Percentiles rank a stretch among this genome's conserved stretches.
Evolutionary conservation across 106 monocot genomes (phyloP).

Genomic region (Dendrobium nobile): DNA sequence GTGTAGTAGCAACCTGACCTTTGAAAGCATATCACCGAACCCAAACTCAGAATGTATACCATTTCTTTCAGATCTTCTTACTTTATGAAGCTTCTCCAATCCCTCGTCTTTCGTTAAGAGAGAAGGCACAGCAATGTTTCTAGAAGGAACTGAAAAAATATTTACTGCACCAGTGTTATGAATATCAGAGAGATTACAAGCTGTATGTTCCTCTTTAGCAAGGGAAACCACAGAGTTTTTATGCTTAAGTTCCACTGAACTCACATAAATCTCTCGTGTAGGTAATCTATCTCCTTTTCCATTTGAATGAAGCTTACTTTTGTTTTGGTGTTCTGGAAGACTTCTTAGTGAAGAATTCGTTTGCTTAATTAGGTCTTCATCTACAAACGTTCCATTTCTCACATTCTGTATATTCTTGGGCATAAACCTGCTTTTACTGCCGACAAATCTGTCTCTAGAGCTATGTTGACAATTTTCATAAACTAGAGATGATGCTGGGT

Average conservation of each 20-base stretch:
- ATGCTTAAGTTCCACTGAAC: slow-evolving; percentile 13
- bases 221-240: neutral
- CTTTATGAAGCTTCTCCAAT: slow-evolving; percentile 1
- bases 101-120: neutral
- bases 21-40: neutral
- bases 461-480: slow-evolving; percentile 21
- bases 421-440: slow-evolving; percentile 25
- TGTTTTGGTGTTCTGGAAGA: neutral
- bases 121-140: slow-evolving; percentile 2
- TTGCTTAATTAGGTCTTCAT: neutral
- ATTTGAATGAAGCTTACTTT: slow-evolving; percentile 1
- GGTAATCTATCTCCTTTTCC: slow-evolving; percentile 26
- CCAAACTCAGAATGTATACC: slow-evolving; percentile 6
- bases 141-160: neutral
- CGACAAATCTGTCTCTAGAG: slow-evolving; percentile 16
- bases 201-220: slow-evolving; percentile 13
- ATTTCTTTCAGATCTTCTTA: neutral
- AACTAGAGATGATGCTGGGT: slow-evolving; percentile 28
- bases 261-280: slow-evolving; percentile 33
- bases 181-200: slow-evolving; percentile 7
- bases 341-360: slow-evolving; percentile 8
- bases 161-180: slow-evolving; percentile 3
- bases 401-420: slow-evolving; percentile 35
- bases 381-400: slow-evolving; percentile 18
- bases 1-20: slow-evolving; percentile 22